phyloP scores from a whole-genome alignment of 345 rosid species.

The Cardamine chenopodiifolia region DNA sequence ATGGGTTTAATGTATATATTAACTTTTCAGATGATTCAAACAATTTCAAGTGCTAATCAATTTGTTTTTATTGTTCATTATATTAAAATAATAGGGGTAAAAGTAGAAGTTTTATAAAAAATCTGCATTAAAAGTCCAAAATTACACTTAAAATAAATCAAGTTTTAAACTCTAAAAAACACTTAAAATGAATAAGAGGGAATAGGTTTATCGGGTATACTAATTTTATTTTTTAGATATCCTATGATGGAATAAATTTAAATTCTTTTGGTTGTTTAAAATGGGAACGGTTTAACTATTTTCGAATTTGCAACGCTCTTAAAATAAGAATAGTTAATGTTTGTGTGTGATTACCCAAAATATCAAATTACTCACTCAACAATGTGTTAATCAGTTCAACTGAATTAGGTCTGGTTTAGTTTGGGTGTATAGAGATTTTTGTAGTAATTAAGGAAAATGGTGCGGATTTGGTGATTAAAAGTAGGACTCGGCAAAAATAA shows the following conservation, averaged over 20 bases:
- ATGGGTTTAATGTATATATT: background rate
- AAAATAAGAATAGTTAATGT: background rate
- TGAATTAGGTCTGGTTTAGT: background rate
- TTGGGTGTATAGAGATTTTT: background rate
- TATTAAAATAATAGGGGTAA: no score
- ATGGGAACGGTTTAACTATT: background rate
- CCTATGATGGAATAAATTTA: background rate
- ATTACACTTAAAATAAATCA: no score
- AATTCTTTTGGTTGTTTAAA: background rate
- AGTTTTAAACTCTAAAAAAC: no score
- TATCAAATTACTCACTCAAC: background rate
- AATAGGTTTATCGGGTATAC: background rate
- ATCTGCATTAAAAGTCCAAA: no score
- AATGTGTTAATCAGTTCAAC: background rate
- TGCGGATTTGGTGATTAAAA: constrained; percentile 6
- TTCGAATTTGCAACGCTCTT: background rate
- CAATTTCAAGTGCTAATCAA: background rate
- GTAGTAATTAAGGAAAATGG: constrained; percentile 17
- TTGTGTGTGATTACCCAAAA: background rate
- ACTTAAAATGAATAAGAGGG: no score
- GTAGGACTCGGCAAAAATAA: no score
- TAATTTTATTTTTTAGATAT: background rate
- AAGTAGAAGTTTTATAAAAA: no score
- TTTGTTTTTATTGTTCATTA: no score
- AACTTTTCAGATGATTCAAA: background rate